phyloP scores from a whole-genome alignment of 495 filamentous ascomycete species.

The Podospora pseudopauciseta region DNA sequence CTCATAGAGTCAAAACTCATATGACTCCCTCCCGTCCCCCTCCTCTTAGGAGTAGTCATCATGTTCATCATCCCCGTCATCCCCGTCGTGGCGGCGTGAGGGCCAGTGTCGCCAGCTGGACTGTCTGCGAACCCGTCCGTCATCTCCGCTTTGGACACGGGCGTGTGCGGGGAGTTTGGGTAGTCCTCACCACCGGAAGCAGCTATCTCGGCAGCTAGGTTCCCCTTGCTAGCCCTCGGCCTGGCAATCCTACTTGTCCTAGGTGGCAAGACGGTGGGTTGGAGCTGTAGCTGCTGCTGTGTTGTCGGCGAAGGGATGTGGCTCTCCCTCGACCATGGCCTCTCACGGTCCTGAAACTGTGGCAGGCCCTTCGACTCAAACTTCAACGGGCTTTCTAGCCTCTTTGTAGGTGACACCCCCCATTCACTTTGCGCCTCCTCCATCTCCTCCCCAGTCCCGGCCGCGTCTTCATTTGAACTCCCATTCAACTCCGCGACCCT shows the following conservation, averaged over 20 bases:
- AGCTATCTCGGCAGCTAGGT: not conserved
- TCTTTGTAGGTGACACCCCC: not conserved
- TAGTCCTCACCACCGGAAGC: not conserved
- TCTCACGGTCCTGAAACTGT: not conserved
- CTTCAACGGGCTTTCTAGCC: not conserved
- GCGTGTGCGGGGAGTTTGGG: not conserved
- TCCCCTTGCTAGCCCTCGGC: not conserved
- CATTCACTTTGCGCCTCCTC: not conserved
- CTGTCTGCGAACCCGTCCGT: not conserved
- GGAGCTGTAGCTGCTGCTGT: not conserved
- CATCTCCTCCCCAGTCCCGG: not conserved
- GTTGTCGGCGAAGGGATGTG: constrained; percentile 9
- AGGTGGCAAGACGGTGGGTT: not conserved
- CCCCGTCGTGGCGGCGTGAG: not conserved
- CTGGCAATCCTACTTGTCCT: not conserved
- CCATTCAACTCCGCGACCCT: constrained; percentile 10
- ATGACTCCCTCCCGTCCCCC: constrained; percentile 22
- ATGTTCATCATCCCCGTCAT: not conserved
- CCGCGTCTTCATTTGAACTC: constrained; percentile 3
- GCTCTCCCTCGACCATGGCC: constrained; percentile 1
- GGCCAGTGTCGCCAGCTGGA: not conserved
- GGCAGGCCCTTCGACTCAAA: not conserved
- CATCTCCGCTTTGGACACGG: not conserved
- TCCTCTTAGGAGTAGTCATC: constrained; percentile 14
- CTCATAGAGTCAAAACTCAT: constrained; percentile 29